Evolutionary conservation across 352 stramenopile genomes (phyloP), one percentile per base, ranked within the genome.

Genomic region (Phytopythium helicoides): DNA sequence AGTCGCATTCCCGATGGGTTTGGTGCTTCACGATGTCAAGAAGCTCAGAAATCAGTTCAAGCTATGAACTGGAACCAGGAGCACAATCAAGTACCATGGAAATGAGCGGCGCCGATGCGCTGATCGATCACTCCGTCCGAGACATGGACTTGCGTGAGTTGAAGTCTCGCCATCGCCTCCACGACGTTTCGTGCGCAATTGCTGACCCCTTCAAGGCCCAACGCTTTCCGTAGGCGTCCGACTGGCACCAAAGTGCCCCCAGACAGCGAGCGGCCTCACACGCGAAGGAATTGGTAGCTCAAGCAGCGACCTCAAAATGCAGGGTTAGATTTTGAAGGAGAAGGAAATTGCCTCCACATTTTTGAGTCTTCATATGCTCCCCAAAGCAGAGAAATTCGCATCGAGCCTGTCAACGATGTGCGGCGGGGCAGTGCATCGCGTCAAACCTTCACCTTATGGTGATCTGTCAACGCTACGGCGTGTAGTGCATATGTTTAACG

Each of bases 171-270:
- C 22, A 10, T 6, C 11, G 12, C 44, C 16, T 18, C 16, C 11
- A 19, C 16, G 44, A 16, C 44, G 44, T 50, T 50, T 50, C 44
- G 18, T 39, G 28, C 26, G 44, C 28, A 50, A 10, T 18, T 7
- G 4, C 25, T 23, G 42, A 33, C 28, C 28, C 28, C 28, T 25
- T 31, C n/a, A n/a, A n/a, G n/a, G n/a, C n/a, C n/a, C n/a, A n/a
- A 14, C 16, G 26, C 26, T 23, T 38, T 50, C 44, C 23, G 44
- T 18, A n/a, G 12, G 41, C 23, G 15, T 35, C 22, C 23, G 22
- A 14, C 25, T 14, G 15, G 39, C 39, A 15, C 39, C 16, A 34
- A 34, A 34, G 6, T 21, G 21, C 6, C 4, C 39, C 39, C n/a
- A 22, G 38, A 25, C 38, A 9, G n/a, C 21, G 21, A 26, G 9